Evolutionary conservation across 164 flowering plant genomes (phyloP), one percentile per base, ranked within the genome.

Genomic region (Vitis labrusca): DNA sequence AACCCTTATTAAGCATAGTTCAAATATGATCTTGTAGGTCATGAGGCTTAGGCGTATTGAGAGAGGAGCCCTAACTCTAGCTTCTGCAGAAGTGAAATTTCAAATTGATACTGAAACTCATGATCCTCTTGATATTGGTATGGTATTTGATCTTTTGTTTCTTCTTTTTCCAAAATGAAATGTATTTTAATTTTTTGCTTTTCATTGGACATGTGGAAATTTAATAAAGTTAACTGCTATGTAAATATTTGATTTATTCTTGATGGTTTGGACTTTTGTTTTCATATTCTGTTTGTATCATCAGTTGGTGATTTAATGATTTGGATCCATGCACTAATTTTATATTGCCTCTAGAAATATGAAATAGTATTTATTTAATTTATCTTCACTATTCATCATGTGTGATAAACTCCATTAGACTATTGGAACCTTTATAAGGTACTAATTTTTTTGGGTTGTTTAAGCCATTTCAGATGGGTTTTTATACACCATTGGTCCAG

Each of bases 121-220:
- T 72, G 99, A 96, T 70, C 99, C 98, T 73, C 97, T 96, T 81
- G 99, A 96, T 84, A 88, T 96, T 77, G 99, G 99, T 96, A 85
- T 58, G 83, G 75, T 52, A 12, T 69, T 16, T 54, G 15, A 72
- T 37, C 7, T 3, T 6, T 37, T 37, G 44, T 37, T 37, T 37
- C 23, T 44, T 44, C 5, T 52, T 61, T n/a, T 59, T 4, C 62
- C 15, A 23, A 59, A 59, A 13, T 13, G 56, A 53, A 13, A 53
- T 14, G 7, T 13, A 53, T 11, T n/a, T 63, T 63, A 4, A 13
- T 32, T 53, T 65, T 57, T 2, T 54, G 16, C 44, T 37, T 37
- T 37, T 37, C 44, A 3, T 37, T 37, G 44, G 44, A 37, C 44
- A 37, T 37, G 5, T 37, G 7, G 44, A 37, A 37, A 37, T 37